Evolutionary conservation across 2,329 filamentous ascomycete genomes (phyloP), one percentile per base, ranked within the genome.

Genomic region (Neofusicoccum parvum): DNA sequence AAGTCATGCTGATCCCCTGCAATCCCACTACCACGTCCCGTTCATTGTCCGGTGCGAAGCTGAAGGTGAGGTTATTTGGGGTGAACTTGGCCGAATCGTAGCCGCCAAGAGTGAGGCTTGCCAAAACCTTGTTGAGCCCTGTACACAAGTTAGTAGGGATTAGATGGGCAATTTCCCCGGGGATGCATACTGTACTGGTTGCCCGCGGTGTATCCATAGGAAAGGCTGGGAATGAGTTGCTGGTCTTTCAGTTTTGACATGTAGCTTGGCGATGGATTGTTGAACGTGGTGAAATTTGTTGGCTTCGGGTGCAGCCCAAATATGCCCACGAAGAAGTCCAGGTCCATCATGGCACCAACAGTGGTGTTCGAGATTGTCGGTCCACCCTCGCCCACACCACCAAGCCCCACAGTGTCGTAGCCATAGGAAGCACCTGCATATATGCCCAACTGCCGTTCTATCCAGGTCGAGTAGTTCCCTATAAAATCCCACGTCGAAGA

Each of bases 141-240:
- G 41, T 10, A n/a, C 27, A 39, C 5, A 9, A 32, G 23, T 63
- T 54, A 64, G 46, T 48, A 46, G 14, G 10, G 12, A 34, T 32
- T 12, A 43, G 51, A 3, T 23, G 23, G 10, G 15, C 46, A 34
- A 17, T 32, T 27, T 14, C 15, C n/a, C 6, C 36, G 37, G 23
- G n/a, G 15, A n/a, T 15, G 36, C 64, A 43, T 45, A 67, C 71
- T 65, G 64, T 75, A 72, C 54, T 70, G 67, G 10, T 78, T 74
- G 9, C 79, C 79, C 15, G 79, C 79, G 2, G 78, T 80, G 62
- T 80, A 81, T 5, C 71, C 78, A 71, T 73, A 81, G 0, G 75
- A 78, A 5, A 72, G 62, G 43, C 76, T 78, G 1, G 77, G 74
- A 43, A 80, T 79, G 14, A 70, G 11, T 54, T 69, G 15, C 68